Conservation (phyloP, 2,329 filamentous ascomycete genomes). For the Teratosphaeria zuluensis region DNA sequence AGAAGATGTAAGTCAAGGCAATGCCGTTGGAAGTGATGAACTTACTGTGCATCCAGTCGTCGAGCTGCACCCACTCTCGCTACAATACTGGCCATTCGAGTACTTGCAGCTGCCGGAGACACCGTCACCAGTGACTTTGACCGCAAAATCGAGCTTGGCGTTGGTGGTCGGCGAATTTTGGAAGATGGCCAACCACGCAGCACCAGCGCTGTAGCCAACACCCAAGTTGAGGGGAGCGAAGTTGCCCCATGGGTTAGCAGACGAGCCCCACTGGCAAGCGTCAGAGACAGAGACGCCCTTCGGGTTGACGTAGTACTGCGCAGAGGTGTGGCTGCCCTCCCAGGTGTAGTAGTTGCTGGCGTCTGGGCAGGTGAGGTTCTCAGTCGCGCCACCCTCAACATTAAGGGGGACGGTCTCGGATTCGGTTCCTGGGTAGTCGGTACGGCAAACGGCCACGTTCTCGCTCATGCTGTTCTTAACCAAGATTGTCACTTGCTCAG, state of each 20-base stretch:
- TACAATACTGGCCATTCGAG: slow-evolving; percentile 53
- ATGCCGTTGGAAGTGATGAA: slow-evolving; percentile 16
- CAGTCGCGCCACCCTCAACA: slow-evolving; percentile 47
- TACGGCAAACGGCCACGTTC: slow-evolving; percentile 73
- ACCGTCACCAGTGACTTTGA: slow-evolving; percentile 62
- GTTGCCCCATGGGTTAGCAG: slow-evolving; percentile 58
- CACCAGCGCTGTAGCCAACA: slow-evolving; percentile 59
- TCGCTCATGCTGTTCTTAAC: slow-evolving; percentile 64
- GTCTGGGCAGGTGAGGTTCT: slow-evolving; percentile 65
- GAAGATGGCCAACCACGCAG: slow-evolving; percentile 75
- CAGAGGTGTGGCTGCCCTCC: slow-evolving; percentile 65
- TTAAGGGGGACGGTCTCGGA: slow-evolving; percentile 71
- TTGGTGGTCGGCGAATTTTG: slow-evolving; percentile 68
- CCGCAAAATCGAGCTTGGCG: slow-evolving; percentile 64
- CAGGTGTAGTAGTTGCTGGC: slow-evolving; percentile 66
- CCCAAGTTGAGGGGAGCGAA: slow-evolving; percentile 81
- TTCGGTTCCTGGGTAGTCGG: slow-evolving; percentile 92
- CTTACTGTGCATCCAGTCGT: slow-evolving; percentile 72
- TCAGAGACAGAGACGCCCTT: slow-evolving; percentile 55
- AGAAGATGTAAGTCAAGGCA: slow-evolving; percentile 13
- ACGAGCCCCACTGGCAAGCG: slow-evolving; percentile 67
- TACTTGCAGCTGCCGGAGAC: slow-evolving; percentile 55
- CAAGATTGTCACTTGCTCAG: slow-evolving; percentile 52
- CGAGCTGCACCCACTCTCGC: slow-evolving; percentile 38
- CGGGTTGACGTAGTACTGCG: slow-evolving; percentile 96